phyloP scores from a whole-genome alignment of 306 rosid species.

The Begonia masoniana region DNA sequence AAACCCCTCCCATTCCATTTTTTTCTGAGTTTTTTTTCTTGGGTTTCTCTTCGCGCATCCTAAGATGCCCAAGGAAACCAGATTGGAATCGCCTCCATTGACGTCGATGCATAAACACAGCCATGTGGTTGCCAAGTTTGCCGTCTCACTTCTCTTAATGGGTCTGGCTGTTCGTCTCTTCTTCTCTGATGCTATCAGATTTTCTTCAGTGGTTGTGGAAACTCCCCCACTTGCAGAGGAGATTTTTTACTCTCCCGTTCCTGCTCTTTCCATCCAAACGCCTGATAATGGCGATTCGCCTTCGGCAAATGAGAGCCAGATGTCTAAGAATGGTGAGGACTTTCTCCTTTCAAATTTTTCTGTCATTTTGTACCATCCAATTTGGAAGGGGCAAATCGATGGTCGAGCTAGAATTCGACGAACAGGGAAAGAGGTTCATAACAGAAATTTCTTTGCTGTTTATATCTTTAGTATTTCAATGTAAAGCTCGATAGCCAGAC shows the following conservation, averaged over 20 bases:
- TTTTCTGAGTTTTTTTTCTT: not conserved
- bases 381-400: too few species aligned
- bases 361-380: not conserved
- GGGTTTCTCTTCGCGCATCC: not conserved
- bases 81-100: conserved; percentile 16
- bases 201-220: conserved; percentile 12
- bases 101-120: conserved; percentile 12
- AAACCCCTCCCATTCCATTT: not conserved
- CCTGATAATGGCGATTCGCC: not conserved
- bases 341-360: not conserved
- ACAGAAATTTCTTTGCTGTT: too few species aligned
- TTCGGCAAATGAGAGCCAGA: not conserved
- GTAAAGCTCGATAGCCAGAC: too few species aligned
- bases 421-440: too few species aligned
- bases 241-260: conserved; percentile 3
- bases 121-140: conserved; percentile 20
- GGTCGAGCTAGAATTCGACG: too few species aligned
- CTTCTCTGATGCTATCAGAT: conserved; percentile 17
- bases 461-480: too few species aligned
- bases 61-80: conserved; percentile 24
- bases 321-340: not conserved
- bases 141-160: conserved; percentile 19
- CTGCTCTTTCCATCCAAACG: conserved; percentile 1
- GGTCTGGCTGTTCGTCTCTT: conserved; percentile 29
- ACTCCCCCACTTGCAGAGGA: conserved; percentile 11